phyloP scores from a whole-genome alignment of 148 eudicot genomes.

The Rhododendron griersonianum region DNA sequence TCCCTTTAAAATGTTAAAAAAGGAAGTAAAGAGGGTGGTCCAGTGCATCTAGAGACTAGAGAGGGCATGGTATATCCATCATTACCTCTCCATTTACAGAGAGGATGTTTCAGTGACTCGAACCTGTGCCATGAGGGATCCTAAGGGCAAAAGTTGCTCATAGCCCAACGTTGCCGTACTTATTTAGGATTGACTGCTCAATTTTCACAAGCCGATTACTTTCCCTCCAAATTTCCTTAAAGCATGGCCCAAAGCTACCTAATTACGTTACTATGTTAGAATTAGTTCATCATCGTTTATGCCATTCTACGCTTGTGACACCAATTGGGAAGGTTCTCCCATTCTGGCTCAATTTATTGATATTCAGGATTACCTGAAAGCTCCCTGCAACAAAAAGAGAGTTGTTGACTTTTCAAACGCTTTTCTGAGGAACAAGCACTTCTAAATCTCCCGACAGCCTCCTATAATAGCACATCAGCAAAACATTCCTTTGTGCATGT shows the following conservation, averaged over 20 bases:
- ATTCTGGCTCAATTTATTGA: neutral
- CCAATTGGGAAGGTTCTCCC: neutral
- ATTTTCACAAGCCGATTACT: neutral
- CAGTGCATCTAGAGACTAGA: neutral
- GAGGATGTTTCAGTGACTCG: neutral
- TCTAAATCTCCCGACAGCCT: neutral
- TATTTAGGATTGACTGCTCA: neutral
- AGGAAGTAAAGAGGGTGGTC: neutral
- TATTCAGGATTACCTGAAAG: neutral
- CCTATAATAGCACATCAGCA: neutral
- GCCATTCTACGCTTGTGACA: neutral
- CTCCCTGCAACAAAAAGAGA: neutral
- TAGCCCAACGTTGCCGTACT: neutral
- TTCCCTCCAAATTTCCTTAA: neutral
- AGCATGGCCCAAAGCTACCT: neutral
- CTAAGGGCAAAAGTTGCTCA: neutral
- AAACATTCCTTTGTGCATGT: neutral
- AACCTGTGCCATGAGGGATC: neutral
- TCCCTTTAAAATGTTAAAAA: neutral
- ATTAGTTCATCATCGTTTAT: neutral
- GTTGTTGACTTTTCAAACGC: neutral
- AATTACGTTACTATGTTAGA: neutral
- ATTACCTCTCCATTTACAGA: neutral
- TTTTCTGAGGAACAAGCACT: neutral
- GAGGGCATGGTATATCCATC: neutral